A percentile compares a stretch with the other conserved stretches of the same genome.
These are phyloP conservation scores for Yamadazyma endophytica DNA, from an alignment of 805 yeast genomes.

Conservation along the genomic window DNA sequence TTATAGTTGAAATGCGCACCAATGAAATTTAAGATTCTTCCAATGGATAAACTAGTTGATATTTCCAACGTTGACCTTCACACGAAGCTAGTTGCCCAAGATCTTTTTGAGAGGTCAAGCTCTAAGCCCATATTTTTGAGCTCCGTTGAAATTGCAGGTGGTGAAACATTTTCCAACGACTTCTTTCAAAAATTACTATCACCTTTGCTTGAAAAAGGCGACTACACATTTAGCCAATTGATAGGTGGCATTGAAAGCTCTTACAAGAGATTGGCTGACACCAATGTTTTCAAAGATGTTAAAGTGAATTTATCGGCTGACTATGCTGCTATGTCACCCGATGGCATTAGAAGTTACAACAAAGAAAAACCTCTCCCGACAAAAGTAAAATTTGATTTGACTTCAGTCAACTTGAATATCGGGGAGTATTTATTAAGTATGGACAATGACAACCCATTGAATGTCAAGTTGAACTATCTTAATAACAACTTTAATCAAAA, in stretches of 20 bases:
- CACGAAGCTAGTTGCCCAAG: slow-evolving; percentile 22
- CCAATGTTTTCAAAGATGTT: slow-evolving; percentile 44
- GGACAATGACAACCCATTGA: slow-evolving; percentile 36
- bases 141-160: slow-evolving; percentile 37
- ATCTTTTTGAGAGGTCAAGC: slow-evolving; percentile 24
- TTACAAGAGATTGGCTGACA: slow-evolving; percentile 32
- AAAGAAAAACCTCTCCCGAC: slow-evolving; percentile 42
- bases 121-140: slow-evolving; percentile 34
- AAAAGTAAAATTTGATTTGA: slow-evolving; percentile 39
- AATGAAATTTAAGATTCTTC: neutral
- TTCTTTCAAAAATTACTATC: slow-evolving; percentile 44
- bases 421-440: slow-evolving; percentile 32
- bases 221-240: slow-evolving; percentile 41
- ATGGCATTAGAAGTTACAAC: slow-evolving; percentile 23
- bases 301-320: slow-evolving; percentile 38
- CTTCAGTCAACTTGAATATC: slow-evolving; percentile 31
- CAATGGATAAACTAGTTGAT: slow-evolving; percentile 3
- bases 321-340: slow-evolving; percentile 24
- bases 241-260: slow-evolving; percentile 27
- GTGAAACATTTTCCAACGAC: slow-evolving; percentile 40
- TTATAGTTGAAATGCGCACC: neutral
- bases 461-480: slow-evolving; percentile 34
- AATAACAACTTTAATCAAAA: slow-evolving; percentile 45
- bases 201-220: slow-evolving; percentile 38
- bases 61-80: slow-evolving; percentile 13